A percentile compares a stretch with the other conserved stretches of the same genome.
Evolutionary conservation across 495 filamentous ascomycete species (phyloP).

Genomic region (Penicillium coprophilum): DNA sequence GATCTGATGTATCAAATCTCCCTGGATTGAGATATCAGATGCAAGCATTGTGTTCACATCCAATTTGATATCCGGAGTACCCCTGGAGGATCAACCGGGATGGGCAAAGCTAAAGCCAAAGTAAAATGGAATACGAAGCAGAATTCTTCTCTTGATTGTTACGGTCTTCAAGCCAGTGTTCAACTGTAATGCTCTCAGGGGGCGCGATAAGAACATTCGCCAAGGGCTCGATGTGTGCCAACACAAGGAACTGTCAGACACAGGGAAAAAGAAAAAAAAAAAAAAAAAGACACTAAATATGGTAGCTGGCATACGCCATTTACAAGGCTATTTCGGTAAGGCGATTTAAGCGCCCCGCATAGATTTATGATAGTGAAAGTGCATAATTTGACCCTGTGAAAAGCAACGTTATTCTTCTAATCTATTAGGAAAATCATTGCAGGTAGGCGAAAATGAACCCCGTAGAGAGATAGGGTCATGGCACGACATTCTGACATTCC

Average conservation of each 20-base stretch:
- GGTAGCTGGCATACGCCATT: not conserved
- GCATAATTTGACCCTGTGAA: not conserved
- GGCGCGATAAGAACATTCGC: conserved; percentile 4
- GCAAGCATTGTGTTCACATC: too few relatives aligned
- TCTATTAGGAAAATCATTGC: not conserved
- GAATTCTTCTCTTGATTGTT: too few relatives aligned
- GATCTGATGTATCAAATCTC: conserved; percentile 1
- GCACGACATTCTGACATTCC: conserved; percentile 10
- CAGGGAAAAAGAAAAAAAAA: not conserved
- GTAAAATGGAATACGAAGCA: not conserved
- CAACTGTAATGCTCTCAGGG: conserved; percentile 10
- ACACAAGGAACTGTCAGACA: not conserved
- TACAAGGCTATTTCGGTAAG: not conserved
- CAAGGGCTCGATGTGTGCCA: conserved; percentile 9
- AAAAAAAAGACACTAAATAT: too few relatives aligned
- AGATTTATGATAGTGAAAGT: not conserved
- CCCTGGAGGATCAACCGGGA: not conserved
- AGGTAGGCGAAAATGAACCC: conserved; percentile 1
- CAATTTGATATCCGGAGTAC: not conserved
- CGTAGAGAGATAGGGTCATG: not conserved
- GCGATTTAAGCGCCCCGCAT: not conserved
- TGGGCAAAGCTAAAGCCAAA: not conserved
- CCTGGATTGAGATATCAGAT: not conserved
- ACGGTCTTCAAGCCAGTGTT: not conserved
- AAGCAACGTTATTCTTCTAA: not conserved